phyloP scores from a whole-genome alignment of 2,329 filamentous ascomycete species.

The Penicillium sp. region DNA sequence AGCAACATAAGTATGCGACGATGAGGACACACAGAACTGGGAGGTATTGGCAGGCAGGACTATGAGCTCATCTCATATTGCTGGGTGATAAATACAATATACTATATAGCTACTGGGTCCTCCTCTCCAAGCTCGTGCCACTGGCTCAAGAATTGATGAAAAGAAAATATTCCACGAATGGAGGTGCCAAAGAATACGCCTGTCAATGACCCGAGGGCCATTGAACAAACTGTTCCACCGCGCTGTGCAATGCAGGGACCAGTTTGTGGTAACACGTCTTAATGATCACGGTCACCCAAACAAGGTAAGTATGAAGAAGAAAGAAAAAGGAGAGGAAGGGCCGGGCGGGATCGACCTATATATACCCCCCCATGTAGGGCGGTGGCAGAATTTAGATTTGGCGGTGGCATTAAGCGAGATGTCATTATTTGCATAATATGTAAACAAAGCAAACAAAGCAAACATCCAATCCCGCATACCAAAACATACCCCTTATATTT shows the following conservation, averaged over 20 bases:
- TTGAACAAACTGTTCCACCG: constrained; percentile 52
- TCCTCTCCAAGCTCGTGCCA: constrained; percentile 38
- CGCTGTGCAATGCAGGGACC: constrained; percentile 61
- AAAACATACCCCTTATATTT: constrained; percentile 10
- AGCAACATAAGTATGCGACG: no score
- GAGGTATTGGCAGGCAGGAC: no score
- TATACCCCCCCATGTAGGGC: constrained; percentile 30
- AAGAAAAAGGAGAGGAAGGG: constrained; percentile 38
- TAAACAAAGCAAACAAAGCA: not conserved
- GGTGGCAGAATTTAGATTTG: no score
- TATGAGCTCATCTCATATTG: no score
- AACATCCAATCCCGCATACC: no score
- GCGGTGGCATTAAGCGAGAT: constrained; percentile 37
- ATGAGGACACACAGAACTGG: no score
- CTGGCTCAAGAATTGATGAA: constrained; percentile 36
- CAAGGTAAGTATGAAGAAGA: constrained; percentile 55
- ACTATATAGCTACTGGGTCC: not conserved
- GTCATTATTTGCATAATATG: not conserved
- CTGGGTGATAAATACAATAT: no score
- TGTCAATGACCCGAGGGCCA: constrained; percentile 47
- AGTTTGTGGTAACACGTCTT: constrained; percentile 47
- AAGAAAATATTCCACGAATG: constrained; percentile 30
- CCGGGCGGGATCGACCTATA: constrained; percentile 21
- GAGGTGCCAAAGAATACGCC: constrained; percentile 43
- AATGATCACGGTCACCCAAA: constrained; percentile 50